phyloP scores from a whole-genome alignment of 257 asterid species.

The Lantana camara region DNA sequence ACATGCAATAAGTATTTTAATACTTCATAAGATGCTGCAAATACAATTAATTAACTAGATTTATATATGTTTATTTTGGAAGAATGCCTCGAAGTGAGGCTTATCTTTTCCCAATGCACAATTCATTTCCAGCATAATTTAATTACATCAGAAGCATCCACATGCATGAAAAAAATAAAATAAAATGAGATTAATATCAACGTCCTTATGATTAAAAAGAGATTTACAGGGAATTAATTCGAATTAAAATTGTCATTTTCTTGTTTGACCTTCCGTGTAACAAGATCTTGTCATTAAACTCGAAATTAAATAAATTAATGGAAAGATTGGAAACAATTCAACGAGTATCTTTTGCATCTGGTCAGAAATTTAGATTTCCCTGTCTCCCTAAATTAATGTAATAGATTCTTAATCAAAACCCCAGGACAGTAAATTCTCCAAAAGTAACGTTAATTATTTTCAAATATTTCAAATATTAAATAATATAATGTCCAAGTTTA shows the following conservation, averaged over 20 bases:
- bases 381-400: slow-evolving; percentile 25
- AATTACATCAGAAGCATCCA: slow-evolving; percentile 36
- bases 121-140: slow-evolving; percentile 23
- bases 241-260: slow-evolving; percentile 29
- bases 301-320: background rate
- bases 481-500: background rate
- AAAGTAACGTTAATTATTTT: background rate
- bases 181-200: slow-evolving; percentile 8
- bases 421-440: slow-evolving; percentile 9
- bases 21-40: slow-evolving; percentile 29
- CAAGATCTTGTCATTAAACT: slow-evolving; percentile 46
- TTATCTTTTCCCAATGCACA: slow-evolving; percentile 43
- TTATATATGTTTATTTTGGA: slow-evolving; percentile 20
- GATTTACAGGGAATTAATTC: slow-evolving; percentile 25
- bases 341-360: slow-evolving; percentile 31
- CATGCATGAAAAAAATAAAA: slow-evolving; percentile 37
- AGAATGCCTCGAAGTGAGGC: slow-evolving; percentile 33
- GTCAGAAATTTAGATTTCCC: slow-evolving; percentile 31
- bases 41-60: slow-evolving; percentile 16
- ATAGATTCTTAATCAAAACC: slow-evolving; percentile 23
- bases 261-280: slow-evolving; percentile 60
- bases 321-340: slow-evolving; percentile 23
- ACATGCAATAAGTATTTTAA: slow-evolving; percentile 46
- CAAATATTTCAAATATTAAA: background rate
- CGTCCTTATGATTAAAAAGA: slow-evolving; percentile 31